These are phyloP conservation scores for Aleurites moluccanus DNA, from an alignment of 441 rosid species.

Conservation along the genomic window DNA sequence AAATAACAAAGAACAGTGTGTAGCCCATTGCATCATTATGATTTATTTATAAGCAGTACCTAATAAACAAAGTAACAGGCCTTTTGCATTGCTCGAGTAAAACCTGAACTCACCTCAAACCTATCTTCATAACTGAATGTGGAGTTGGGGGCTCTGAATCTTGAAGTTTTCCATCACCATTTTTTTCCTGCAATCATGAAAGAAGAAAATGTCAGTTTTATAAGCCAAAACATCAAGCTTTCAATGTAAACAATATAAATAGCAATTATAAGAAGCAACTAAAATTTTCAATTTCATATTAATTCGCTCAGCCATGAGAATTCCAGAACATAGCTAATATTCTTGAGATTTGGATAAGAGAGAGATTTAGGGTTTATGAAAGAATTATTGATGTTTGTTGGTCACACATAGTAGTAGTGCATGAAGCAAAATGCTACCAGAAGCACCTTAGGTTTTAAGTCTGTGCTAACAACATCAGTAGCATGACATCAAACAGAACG, in stretches of 20 bases:
- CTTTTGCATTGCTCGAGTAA: too few relatives aligned
- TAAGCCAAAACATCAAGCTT: constrained; percentile 9
- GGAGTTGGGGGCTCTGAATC: constrained; percentile 99
- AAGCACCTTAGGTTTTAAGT: background rate
- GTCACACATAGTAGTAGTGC: background rate
- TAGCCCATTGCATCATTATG: background rate
- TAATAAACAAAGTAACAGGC: background rate
- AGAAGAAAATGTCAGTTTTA: constrained; percentile 15
- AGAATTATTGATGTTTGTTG: background rate
- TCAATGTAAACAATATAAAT: constrained; percentile 9
- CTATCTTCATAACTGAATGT: constrained; percentile 77
- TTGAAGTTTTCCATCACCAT: constrained; percentile 78
- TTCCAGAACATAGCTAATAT: background rate
- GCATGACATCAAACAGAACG: background rate
- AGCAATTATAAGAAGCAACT: constrained; percentile 6
- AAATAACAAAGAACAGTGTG: constrained; percentile 2
- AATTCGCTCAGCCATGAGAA: background rate
- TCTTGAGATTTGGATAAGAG: background rate
- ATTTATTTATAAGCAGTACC: background rate
- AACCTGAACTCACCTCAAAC: constrained; percentile 62
- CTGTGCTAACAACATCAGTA: background rate
- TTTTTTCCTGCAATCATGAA: constrained; percentile 69
- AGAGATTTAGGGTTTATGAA: background rate
- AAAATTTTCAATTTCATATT: background rate
- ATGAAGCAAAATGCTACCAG: background rate